A percentile compares a stretch with the other conserved stretches of the same genome.
Conservation (phyloP, 352 stramenopile species). For the Phytophthora nicotianae region DNA sequence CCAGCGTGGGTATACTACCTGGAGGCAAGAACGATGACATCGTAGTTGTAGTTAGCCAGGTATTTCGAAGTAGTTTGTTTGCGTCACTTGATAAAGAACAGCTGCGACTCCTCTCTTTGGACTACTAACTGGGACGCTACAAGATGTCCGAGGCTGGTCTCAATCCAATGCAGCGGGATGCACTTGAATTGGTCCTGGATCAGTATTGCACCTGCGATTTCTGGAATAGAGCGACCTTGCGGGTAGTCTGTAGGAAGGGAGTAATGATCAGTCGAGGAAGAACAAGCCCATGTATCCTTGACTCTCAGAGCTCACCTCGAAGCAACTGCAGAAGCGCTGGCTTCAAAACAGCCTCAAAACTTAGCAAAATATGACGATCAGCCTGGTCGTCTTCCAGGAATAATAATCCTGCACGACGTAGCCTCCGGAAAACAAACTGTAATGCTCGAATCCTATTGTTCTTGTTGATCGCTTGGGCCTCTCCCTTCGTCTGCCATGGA, state of each 20-base stretch:
- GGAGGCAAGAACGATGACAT: conserved; percentile 32
- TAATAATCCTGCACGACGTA: conserved; percentile 55
- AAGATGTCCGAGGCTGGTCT: conserved; percentile 44
- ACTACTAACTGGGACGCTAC: conserved; percentile 28
- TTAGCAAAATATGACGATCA: conserved; percentile 66
- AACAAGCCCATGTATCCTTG: not conserved
- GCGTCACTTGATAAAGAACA: conserved; percentile 36
- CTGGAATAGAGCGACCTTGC: conserved; percentile 41
- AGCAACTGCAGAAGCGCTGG: conserved; percentile 51
- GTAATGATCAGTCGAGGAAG: conserved; percentile 5
- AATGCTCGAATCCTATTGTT: conserved; percentile 33
- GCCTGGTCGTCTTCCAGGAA: conserved; percentile 59
- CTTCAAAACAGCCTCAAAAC: conserved; percentile 46
- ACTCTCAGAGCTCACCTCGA: conserved; percentile 31
- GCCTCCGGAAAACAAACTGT: conserved; percentile 48
- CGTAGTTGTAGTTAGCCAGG: not conserved
- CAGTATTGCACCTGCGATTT: conserved; percentile 59
- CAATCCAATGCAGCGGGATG: conserved; percentile 59
- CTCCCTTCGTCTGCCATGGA: conserved; percentile 8
- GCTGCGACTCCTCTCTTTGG: conserved; percentile 45
- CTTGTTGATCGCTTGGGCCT: conserved; percentile 10
- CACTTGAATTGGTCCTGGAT: conserved; percentile 50
- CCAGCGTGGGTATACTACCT: conserved; percentile 91
- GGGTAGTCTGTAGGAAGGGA: conserved; percentile 26
- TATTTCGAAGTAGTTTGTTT: not conserved